Base-by-base conservation (phyloP, 164 flowering plant genomes). In the Aristolochia fimbriata region DNA sequence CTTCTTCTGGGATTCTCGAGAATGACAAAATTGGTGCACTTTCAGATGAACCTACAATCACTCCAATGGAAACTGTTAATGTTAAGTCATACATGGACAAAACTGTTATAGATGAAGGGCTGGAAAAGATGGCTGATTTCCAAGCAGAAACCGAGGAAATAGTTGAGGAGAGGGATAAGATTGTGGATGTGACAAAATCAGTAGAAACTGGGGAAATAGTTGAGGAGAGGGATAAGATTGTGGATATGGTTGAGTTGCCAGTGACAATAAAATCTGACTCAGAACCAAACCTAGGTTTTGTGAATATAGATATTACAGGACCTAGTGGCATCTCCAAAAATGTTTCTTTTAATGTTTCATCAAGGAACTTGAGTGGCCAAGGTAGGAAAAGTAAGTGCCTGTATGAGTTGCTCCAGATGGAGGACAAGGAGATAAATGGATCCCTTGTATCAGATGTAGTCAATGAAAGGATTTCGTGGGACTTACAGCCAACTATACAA, bases 331-430 rank as follows among this genome's bases (percentile, higher is more conserved):
- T 4, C 22, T 25, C 50, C 21, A 53, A 52, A 45, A 41, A 63
- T 24, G 69, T 58, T 33, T 31, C 68, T 54, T 61, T 12, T 70
- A 43, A 66, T 61, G 56, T 67, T 65, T 59, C 74, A 47, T 19
- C 54, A 55, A 68, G 58, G 55, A 74, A 58, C 20, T 60, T 73
- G 65, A 57, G 66, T 16, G 82, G 83, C 37, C 75, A 62, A 61
- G 78, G 79, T 20, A 76, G 75, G 69, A 82, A 69, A 66, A 82
- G 83, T 73, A 76, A 62, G 72, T 70, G 83, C 51, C 81, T 82
- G 37, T 82, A 74, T 70, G 83, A 82, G 71, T 70, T 80, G 19
- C 82, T 82, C 57, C 79, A 80, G 75, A 71, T 80, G 78, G 86
- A 82, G 67, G 52, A 65, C 49, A 60, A 59, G 61, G 75, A 76